phyloP scores from a whole-genome alignment of 495 filamentous ascomycete genomes.

The Cenococcum geophilum region DNA sequence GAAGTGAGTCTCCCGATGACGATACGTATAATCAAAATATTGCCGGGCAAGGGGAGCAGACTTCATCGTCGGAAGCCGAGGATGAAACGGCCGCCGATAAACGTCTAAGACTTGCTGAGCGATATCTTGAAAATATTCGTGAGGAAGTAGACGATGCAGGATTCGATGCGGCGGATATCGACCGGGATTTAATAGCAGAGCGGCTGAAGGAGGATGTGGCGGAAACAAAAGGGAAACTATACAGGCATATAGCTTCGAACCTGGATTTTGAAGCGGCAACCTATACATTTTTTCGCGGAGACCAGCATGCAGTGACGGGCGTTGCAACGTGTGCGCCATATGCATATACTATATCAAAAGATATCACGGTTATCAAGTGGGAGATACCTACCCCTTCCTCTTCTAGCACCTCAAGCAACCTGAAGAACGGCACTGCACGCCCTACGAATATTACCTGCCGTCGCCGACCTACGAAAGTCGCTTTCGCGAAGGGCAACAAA shows the following conservation, averaged over 20 bases:
- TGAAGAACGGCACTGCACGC: constrained; percentile 47
- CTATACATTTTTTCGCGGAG: constrained; percentile 65
- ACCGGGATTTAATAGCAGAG: constrained; percentile 84
- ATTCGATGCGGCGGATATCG: constrained; percentile 90
- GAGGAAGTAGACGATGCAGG: constrained; percentile 73
- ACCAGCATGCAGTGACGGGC: constrained; percentile 69
- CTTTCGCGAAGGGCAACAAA: constrained; percentile 44
- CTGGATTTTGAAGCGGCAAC: constrained; percentile 57
- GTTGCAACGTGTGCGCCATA: constrained; percentile 72
- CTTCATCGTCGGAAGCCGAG: constrained; percentile 52
- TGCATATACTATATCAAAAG: constrained; percentile 81
- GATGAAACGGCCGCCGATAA: constrained; percentile 84
- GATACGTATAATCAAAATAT: constrained; percentile 38
- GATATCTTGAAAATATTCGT: constrained; percentile 83
- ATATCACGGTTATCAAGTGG: constrained; percentile 82
- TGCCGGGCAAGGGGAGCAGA: constrained; percentile 41
- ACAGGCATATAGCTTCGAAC: constrained; percentile 66
- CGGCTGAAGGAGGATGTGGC: constrained; percentile 88
- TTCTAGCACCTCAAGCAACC: constrained; percentile 38
- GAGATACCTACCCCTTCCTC: constrained; percentile 51
- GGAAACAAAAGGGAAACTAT: constrained; percentile 84
- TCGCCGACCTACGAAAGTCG: constrained; percentile 64
- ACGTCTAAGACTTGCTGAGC: constrained; percentile 80
- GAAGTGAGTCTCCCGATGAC: constrained; percentile 61
- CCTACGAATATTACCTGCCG: constrained; percentile 59